A percentile compares a stretch with the other conserved stretches of the same genome.
These are phyloP conservation scores for Trichocladium antarcticum DNA, from an alignment of 495 filamentous ascomycete species.

Conservation along the genomic window DNA sequence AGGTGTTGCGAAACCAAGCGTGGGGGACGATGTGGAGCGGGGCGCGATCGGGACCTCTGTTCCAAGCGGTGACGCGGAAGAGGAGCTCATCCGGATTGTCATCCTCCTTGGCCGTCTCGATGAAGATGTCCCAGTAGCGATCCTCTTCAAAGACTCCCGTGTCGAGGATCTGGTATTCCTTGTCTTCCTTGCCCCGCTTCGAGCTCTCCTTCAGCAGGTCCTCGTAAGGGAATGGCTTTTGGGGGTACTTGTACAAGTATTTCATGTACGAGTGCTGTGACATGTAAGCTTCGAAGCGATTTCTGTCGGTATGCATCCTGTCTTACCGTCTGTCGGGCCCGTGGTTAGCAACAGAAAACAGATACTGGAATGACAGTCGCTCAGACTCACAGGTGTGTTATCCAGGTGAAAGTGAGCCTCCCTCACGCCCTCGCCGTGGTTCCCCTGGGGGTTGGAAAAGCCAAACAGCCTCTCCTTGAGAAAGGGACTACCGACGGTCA, in stretches of 20 bases:
- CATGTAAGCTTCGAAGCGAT: conserved; percentile 7
- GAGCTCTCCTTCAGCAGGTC: conserved; percentile 76
- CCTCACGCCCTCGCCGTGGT: conserved; percentile 93
- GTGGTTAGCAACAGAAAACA: conserved; percentile 16
- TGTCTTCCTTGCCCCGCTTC: conserved; percentile 57
- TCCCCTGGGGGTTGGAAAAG: conserved; percentile 88
- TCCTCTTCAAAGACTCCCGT: conserved; percentile 88
- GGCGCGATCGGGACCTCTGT: conserved; percentile 80
- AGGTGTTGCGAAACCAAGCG: conserved; percentile 94
- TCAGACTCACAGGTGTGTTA: conserved; percentile 59
- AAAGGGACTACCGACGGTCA: conserved; percentile 51
- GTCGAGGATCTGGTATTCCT: conserved; percentile 85
- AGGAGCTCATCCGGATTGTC: conserved; percentile 82
- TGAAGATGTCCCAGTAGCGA: conserved; percentile 92
- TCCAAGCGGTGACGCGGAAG: conserved; percentile 93
- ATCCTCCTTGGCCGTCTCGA: conserved; percentile 87
- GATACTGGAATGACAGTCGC: not conserved
- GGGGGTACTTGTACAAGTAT: conserved; percentile 93
- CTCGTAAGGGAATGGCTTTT: conserved; percentile 82
- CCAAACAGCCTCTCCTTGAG: conserved; percentile 92
- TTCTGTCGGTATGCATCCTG: not conserved
- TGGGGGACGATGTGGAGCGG: conserved; percentile 89
- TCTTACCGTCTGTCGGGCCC: conserved; percentile 36
- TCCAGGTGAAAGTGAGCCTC: conserved; percentile 94
- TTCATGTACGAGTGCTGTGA: conserved; percentile 95